Evolutionary conservation across 2,329 filamentous ascomycete genomes (phyloP).

Genomic region (Lachnellula suecica): DNA sequence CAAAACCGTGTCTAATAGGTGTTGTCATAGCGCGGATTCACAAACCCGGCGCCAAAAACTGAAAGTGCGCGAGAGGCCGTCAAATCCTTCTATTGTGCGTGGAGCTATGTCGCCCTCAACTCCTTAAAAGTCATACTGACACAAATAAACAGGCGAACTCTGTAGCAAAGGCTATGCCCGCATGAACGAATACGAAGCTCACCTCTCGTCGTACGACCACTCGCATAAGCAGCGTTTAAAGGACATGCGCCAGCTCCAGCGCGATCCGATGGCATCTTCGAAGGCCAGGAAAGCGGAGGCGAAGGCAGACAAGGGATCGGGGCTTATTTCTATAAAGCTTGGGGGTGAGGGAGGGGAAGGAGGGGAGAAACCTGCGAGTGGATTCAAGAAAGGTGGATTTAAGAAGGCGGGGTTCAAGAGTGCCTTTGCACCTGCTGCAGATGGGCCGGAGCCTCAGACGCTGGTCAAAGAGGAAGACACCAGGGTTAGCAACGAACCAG

Average conservation of each 20-base stretch:
- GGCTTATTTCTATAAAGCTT: slow-evolving; percentile 67
- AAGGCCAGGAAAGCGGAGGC: slow-evolving; percentile 69
- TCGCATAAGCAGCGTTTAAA: slow-evolving; percentile 88
- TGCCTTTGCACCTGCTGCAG: slow-evolving; percentile 61
- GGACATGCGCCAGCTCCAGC: slow-evolving; percentile 83
- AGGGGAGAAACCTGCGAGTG: slow-evolving; percentile 15
- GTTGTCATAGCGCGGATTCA: slow-evolving; percentile 41
- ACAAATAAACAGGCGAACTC: slow-evolving; percentile 53
- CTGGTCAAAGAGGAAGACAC: slow-evolving; percentile 36
- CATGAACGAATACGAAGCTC: slow-evolving; percentile 94
- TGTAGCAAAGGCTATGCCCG: slow-evolving; percentile 94
- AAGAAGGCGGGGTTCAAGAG: slow-evolving; percentile 85
- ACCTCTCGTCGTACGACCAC: slow-evolving; percentile 93
- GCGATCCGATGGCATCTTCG: slow-evolving; percentile 64
- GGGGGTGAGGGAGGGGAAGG: slow-evolving; percentile 35
- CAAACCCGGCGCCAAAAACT: slow-evolving; percentile 48
- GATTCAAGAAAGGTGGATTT: slow-evolving; percentile 69
- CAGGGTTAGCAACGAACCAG: slow-evolving; percentile 25
- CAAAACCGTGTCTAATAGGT: neutral
- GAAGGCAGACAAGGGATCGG: slow-evolving; percentile 59
- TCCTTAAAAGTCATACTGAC: slow-evolving; percentile 14
- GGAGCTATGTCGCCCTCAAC: neutral
- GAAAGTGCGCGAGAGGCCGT: slow-evolving; percentile 72
- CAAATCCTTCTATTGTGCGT: slow-evolving; percentile 72
- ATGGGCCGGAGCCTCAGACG: slow-evolving; percentile 34